phyloP scores from a whole-genome alignment of 2,329 filamentous ascomycete species.

The Talaromyces sp. region DNA sequence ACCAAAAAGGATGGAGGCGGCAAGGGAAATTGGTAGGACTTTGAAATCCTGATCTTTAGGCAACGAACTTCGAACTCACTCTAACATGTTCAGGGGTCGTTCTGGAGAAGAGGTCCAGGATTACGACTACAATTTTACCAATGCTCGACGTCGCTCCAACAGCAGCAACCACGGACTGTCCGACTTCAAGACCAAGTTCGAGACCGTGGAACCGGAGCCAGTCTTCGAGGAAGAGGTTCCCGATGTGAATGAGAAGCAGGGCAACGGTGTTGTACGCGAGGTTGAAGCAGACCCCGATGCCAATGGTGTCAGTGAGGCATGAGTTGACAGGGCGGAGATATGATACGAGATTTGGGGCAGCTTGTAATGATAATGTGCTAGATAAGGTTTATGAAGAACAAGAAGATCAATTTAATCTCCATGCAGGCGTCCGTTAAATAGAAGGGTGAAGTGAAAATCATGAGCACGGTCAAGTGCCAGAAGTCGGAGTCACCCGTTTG shows the following conservation, averaged over 20 bases:
- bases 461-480: too few species aligned
- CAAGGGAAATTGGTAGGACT: conserved; percentile 83
- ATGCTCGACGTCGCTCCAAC: conserved; percentile 88
- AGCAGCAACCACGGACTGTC: conserved; percentile 71
- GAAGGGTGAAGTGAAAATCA: too few species aligned
- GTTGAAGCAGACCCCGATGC: background rate
- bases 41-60: background rate
- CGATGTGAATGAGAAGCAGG: conserved; percentile 5
- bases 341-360: background rate
- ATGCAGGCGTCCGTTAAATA: too few species aligned
- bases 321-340: background rate
- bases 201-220: conserved; percentile 81
- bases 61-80: background rate
- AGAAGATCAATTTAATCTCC: background rate
- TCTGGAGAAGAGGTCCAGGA: conserved; percentile 81
- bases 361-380: background rate
- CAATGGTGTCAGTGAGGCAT: conserved; percentile 2
- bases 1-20: conserved; percentile 95
- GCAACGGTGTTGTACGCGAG: conserved; percentile 1
- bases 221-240: conserved; percentile 83
- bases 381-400: background rate
- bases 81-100: conserved; percentile 62
- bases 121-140: conserved; percentile 76
- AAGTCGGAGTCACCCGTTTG: too few species aligned
- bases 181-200: conserved; percentile 96